Evolutionary conservation across 257 asterid species (phyloP).

Genomic region (Galeopsis tetrahit): DNA sequence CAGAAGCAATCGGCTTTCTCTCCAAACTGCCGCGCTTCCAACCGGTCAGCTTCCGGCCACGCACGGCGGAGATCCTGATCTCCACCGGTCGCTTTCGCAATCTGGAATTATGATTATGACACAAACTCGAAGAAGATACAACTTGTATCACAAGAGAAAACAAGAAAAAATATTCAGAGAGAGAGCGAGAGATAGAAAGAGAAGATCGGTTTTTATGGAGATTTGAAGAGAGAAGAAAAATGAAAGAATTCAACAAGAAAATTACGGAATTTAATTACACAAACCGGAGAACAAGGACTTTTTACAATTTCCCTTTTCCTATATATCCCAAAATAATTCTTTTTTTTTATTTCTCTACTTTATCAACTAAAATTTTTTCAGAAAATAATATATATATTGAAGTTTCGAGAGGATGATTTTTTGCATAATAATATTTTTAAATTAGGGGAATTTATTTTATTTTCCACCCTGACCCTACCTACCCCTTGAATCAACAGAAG

Average conservation of each 20-base stretch:
- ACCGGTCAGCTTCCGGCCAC: slow-evolving; percentile 46
- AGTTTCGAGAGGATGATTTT: too few relatives aligned
- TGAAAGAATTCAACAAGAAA: slow-evolving; percentile 30
- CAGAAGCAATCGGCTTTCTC: slow-evolving; percentile 34
- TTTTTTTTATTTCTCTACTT: too few relatives aligned
- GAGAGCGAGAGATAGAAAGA: slow-evolving; percentile 21
- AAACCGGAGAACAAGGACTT: slow-evolving; percentile 26
- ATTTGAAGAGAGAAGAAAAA: slow-evolving; percentile 36
- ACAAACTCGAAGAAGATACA: slow-evolving; percentile 19
- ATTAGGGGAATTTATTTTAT: too few relatives aligned
- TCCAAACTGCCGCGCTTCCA: slow-evolving; percentile 42
- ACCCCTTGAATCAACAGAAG: too few relatives aligned
- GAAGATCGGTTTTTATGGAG: slow-evolving; percentile 44
- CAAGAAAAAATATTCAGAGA: slow-evolving; percentile 17
- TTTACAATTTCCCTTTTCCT: background rate
- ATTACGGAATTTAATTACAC: slow-evolving; percentile 14
- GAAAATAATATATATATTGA: too few relatives aligned
- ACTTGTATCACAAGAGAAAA: slow-evolving; percentile 28
- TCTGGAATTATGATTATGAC: background rate
- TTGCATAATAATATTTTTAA: too few relatives aligned
- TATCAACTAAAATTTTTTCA: too few relatives aligned
- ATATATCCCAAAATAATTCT: too few relatives aligned
- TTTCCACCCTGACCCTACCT: too few relatives aligned
- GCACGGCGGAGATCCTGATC: slow-evolving; percentile 69
- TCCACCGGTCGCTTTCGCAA: slow-evolving; percentile 41